Conservation (phyloP, 345 rosid genomes). For the Luvunga scandens region DNA sequence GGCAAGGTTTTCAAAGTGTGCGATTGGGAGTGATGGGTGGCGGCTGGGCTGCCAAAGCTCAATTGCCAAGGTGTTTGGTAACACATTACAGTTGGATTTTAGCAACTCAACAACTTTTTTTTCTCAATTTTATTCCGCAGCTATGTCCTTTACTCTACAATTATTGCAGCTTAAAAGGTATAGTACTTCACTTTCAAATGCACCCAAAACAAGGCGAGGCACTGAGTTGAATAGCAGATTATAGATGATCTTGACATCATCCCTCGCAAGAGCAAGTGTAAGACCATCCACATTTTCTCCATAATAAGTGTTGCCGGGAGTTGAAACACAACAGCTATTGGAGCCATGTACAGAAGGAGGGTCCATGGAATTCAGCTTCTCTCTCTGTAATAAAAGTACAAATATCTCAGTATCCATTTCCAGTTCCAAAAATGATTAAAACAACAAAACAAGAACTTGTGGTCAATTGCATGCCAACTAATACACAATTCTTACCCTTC, state of each 20-base stretch:
- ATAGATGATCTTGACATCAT: slow-evolving; percentile 80
- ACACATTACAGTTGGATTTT: too few species aligned
- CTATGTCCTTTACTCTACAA: too few species aligned
- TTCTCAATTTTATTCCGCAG: too few species aligned
- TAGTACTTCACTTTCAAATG: too few species aligned
- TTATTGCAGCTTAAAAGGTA: too few species aligned
- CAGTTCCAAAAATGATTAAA: neutral
- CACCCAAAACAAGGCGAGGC: too few species aligned
- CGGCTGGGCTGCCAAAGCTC: too few species aligned
- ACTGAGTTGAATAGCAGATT: slow-evolving; percentile 91
- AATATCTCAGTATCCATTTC: slow-evolving; percentile 19
- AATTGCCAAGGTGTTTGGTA: too few species aligned
- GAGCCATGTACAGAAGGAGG: slow-evolving; percentile 97
- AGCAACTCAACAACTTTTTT: too few species aligned
- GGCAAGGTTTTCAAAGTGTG: slow-evolving; percentile 91
- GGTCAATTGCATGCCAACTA: neutral
- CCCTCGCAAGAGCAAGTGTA: slow-evolving; percentile 93
- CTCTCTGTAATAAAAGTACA: slow-evolving; percentile 55
- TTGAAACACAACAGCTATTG: slow-evolving; percentile 85
- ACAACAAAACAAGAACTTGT: neutral
- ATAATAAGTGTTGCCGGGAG: too few species aligned
- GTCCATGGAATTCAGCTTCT: slow-evolving; percentile 97
- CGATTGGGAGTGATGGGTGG: too few species aligned
- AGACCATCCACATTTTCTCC: too few species aligned
- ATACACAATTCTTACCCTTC: slow-evolving; percentile 66